These are phyloP conservation scores for Sporisorium graminicola DNA, from an alignment of 1,284 basidiomycete genomes.

Conservation along the genomic window DNA sequence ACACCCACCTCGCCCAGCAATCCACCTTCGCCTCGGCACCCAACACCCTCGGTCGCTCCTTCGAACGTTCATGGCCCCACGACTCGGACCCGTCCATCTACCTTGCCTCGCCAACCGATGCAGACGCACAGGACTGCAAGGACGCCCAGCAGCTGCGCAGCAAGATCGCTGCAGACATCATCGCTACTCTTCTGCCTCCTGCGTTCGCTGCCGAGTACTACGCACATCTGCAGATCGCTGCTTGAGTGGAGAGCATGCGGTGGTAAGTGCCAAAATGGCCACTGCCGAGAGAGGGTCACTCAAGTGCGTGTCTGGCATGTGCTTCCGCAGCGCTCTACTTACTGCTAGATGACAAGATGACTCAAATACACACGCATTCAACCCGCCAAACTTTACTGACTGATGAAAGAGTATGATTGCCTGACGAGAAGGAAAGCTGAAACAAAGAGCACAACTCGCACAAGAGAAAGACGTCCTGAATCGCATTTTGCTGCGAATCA, in stretches of 20 bases:
- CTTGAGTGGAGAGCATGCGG: background rate
- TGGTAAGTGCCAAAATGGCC: no score
- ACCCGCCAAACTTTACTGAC: background rate
- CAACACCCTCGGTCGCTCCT: constrained; percentile 36
- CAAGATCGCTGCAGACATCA: constrained; percentile 34
- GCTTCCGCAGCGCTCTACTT: no score
- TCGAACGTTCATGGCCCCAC: constrained; percentile 35
- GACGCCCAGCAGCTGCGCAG: constrained; percentile 23
- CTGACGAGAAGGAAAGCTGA: constrained; percentile 8
- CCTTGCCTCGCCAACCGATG: background rate
- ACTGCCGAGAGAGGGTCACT: no score
- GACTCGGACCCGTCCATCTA: constrained; percentile 32
- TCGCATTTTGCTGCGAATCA: constrained; percentile 15
- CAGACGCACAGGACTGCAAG: constrained; percentile 6
- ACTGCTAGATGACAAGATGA: no score
- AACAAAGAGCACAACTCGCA: background rate
- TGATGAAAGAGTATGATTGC: constrained; percentile 25
- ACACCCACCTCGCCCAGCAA: constrained; percentile 4
- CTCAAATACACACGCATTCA: no score
- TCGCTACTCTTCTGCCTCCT: constrained; percentile 30
- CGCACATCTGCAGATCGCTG: constrained; percentile 11
- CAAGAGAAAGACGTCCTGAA: background rate
- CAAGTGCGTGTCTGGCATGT: background rate
- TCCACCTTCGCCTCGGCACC: constrained; percentile 36
- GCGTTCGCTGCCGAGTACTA: constrained; percentile 23